Evolutionary conservation across 2,329 filamentous ascomycete genomes (phyloP).

Genomic region (Myotisia sp.): DNA sequence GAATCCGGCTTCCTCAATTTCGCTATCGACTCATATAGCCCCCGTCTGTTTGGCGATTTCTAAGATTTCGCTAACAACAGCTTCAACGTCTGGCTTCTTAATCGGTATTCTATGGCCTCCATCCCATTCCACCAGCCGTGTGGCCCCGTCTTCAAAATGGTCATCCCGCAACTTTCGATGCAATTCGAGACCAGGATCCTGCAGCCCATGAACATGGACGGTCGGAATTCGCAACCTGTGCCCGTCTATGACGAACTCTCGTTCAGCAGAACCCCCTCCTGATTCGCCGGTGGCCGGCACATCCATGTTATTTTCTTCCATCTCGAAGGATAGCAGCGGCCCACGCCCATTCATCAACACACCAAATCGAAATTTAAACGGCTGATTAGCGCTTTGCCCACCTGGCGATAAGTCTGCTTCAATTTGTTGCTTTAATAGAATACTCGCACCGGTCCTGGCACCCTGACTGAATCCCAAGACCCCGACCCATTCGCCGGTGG

Average conservation of each 20-base stretch:
- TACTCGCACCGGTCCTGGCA: constrained; percentile 45
- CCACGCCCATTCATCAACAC: constrained; percentile 10
- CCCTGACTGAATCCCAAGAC: constrained; percentile 55
- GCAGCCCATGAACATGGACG: constrained; percentile 53
- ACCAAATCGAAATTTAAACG: constrained; percentile 10
- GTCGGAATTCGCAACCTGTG: constrained; percentile 42
- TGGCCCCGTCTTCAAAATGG: constrained; percentile 44
- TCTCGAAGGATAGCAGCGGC: constrained; percentile 4
- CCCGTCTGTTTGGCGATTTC: constrained; percentile 7
- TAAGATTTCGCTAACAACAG: constrained; percentile 22
- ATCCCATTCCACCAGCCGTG: constrained; percentile 55
- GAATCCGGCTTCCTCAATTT: too few species aligned
- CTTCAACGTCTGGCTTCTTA: constrained; percentile 50
- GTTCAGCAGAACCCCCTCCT: background rate
- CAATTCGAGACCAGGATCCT: constrained; percentile 44
- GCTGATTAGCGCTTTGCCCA: background rate
- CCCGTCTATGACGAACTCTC: constrained; percentile 1
- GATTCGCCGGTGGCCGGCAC: background rate
- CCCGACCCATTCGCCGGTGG: constrained; percentile 44
- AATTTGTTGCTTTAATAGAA: constrained; percentile 33
- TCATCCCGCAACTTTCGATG: constrained; percentile 43
- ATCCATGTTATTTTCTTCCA: background rate
- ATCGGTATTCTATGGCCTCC: constrained; percentile 58
- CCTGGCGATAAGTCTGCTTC: background rate
- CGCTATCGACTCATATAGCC: constrained; percentile 4